Base-by-base conservation (phyloP, 148 eudicot genomes). In the Diospyros lotus region DNA sequence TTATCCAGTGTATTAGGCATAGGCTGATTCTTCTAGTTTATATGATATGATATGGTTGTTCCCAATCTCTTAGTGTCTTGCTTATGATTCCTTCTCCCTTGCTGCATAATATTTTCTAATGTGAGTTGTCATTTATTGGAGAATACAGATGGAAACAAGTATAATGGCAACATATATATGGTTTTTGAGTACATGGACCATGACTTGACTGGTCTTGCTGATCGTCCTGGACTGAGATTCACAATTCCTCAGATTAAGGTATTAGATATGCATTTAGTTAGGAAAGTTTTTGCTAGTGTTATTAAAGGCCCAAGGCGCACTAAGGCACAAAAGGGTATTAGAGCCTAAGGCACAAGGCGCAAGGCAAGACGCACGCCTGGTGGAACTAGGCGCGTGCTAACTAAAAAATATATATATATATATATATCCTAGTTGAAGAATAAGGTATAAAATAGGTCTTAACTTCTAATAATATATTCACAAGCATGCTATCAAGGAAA, bases 111-210 rank as follows among this genome's bases (percentile, higher is more conserved):
- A 9, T 17, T 15, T 69, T 70, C 9, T 42, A 12, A 58, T 41
- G 41, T 54, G 73, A 69, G 45, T 48, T 65, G 9, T 46, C 14
- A 17, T 15, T 54, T 64, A 15, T 58, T 41, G 77, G 72, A 13
- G 17, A 62, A 40, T 78, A 53, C 78, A 89, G 88, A 85, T 78
- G 83, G 82, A 44, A 85, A 79, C 68, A 86, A 85, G 80, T 83
- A 78, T 73, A 85, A 82, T 52, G 88, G 88, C 58, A 83, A 79
- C 80, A 85, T 87, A 28, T 89, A 85, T 81, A 79, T 87, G 87
- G 92, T 89, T 74, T 85, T 89, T 66, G 90, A 89, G 77, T 89
- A 87, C 69, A 89, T 89, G 92, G 92, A 89, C 73, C 92, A 87
- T 71, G 92, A 89, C 73, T 76, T 89, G 71, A 87, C 88, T 66